Conservation (phyloP, 2,329 filamentous ascomycete genomes). For the Fusarium buxicola region DNA sequence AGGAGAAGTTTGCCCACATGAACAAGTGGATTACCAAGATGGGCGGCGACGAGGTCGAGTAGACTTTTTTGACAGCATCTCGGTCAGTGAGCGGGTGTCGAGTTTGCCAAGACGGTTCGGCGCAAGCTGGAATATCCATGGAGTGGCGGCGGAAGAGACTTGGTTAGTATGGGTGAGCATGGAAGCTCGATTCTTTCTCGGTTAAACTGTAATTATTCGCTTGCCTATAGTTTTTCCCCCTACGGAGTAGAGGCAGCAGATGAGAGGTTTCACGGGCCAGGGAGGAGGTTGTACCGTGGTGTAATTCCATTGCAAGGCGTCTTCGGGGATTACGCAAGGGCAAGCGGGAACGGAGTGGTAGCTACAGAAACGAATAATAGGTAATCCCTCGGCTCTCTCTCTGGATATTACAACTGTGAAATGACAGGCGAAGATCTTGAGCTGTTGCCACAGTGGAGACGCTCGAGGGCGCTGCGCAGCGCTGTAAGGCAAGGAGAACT, state of each 20-base stretch:
- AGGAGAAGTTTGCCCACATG: constrained; percentile 70
- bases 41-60: constrained; percentile 53
- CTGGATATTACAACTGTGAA: not conserved
- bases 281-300: constrained; percentile 6
- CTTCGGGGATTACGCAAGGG: constrained; percentile 11
- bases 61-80: not conserved
- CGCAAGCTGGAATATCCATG: not conserved
- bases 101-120: not conserved
- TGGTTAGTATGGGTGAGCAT: not conserved
- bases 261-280: constrained; percentile 4
- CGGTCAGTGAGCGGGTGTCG: not conserved
- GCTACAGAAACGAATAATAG: not conserved
- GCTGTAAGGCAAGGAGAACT: constrained; percentile 5
- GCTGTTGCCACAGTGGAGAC: not conserved
- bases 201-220: constrained; percentile 13
- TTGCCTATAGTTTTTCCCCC: not conserved
- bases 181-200: not conserved
- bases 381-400: constrained; percentile 3
- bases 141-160: not conserved
- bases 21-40: constrained; percentile 70
- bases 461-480: constrained; percentile 8
- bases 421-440: not conserved
- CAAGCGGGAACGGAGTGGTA: not conserved
- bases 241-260: constrained; percentile 1
- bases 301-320: constrained; percentile 19